Evolutionary conservation across 345 rosid species (phyloP), one percentile per base, ranked within the genome.

Genomic region (Xanthoceras sorbifolium): DNA sequence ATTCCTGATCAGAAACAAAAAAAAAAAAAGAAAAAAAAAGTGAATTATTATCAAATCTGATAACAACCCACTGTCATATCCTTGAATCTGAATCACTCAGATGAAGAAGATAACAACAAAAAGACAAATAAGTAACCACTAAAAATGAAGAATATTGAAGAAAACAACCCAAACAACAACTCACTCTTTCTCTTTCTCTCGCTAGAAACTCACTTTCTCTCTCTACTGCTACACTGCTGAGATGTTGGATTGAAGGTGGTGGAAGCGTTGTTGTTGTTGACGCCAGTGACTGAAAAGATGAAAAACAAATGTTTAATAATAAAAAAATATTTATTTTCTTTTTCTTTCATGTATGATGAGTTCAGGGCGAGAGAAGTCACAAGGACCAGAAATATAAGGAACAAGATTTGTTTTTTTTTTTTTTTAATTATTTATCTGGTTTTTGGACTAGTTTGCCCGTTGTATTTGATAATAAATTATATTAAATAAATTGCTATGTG

Each of bases 21-120:
- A 57, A 48, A 48, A 15, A 46, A 46, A 48, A 48, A 48, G n/a
- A n/a, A n/a, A n/a, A n/a, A 22, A 64, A 70, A 18, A 54, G 32
- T 20, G 42, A 22, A 48, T 64, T 40, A 31, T 38, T 22, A 83
- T 68, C 67, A 75, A 86, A 79, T 79, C 80, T 67, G 76, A 66
- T 6, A 67, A 52, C 63, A 69, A 76, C 79, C 76, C 82, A 66
- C 57, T 81, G 79, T 50, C 52, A 69, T 67, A 64, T 34, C n/a
- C 23, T 32, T 59, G 67, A 81, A 86, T 72, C 82, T 64, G 71
- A 76, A 72, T 69, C 79, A 55, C 78, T 50, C 74, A 71, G 20
- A 54, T 31, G 26, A 71, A 74, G 72, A 85, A 63, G 84, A 79
- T 76, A 48, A 64, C 72, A 48, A 55, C 36, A 62, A 71, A 42